Percentiles rank a stretch among this genome's conserved stretches.
These are phyloP conservation scores for Leucocoprinus leucothites DNA, from an alignment of 768 basidiomycete species.

Conservation along the genomic window DNA sequence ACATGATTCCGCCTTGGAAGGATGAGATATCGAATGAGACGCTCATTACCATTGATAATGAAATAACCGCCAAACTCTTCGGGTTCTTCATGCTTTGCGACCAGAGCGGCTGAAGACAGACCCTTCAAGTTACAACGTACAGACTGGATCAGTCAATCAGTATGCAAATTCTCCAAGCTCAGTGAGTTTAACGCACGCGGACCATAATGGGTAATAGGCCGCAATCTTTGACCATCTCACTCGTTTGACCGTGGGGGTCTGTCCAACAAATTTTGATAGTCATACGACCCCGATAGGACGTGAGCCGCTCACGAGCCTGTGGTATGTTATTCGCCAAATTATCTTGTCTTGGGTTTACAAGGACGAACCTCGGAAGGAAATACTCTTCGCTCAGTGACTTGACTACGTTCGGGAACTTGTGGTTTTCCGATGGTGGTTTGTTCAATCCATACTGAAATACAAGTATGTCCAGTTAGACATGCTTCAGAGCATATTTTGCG, in stretches of 20 bases:
- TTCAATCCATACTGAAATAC: constrained; percentile 82
- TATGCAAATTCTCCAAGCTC: neutral
- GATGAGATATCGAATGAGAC: constrained; percentile 96
- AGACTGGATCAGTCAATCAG: constrained; percentile 48
- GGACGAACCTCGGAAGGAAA: constrained; percentile 84
- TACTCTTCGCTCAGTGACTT: constrained; percentile 69
- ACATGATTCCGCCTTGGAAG: constrained; percentile 95
- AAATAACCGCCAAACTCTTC: constrained; percentile 99
- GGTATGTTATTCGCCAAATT: neutral
- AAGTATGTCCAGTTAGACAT: constrained; percentile 1
- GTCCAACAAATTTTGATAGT: constrained; percentile 84
- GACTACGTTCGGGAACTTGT: constrained; percentile 80
- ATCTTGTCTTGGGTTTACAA: neutral
- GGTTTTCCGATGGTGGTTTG: constrained; percentile 81
- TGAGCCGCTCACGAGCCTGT: constrained; percentile 89
- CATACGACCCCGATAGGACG: constrained; percentile 91
- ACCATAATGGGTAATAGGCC: constrained; percentile 97
- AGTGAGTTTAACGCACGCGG: constrained; percentile 56
- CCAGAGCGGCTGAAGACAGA: constrained; percentile 83
- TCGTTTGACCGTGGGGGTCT: constrained; percentile 63
- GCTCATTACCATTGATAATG: constrained; percentile 98
- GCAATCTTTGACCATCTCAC: constrained; percentile 79
- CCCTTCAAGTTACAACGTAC: constrained; percentile 87
- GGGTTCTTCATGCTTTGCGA: constrained; percentile 89
- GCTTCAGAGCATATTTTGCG: neutral